Conservation (phyloP, 2,329 filamentous ascomycete genomes). For the Xylaria sp. region DNA sequence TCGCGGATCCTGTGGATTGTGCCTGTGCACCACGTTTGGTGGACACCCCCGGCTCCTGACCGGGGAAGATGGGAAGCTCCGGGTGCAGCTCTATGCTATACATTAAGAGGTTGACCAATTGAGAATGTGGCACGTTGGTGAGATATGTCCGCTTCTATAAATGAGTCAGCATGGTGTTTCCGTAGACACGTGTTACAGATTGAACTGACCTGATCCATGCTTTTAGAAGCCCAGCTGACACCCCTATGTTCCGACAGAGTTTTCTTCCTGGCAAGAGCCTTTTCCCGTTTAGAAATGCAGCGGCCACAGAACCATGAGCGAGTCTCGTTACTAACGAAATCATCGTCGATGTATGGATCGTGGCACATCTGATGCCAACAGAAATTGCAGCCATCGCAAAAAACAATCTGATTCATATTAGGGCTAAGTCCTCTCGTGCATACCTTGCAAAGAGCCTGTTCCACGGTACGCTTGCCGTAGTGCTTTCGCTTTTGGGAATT, state of each 20-base stretch:
- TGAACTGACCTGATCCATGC: constrained; percentile 53
- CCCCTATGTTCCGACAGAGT: constrained; percentile 50
- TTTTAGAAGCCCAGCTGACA: constrained; percentile 54
- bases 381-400: constrained; percentile 83
- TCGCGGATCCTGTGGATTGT: constrained; percentile 44
- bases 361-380: constrained; percentile 87
- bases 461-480: constrained; percentile 68
- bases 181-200: not conserved
- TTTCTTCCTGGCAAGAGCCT: constrained; percentile 54
- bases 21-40: constrained; percentile 44
- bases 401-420: constrained; percentile 81
- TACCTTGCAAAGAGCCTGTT: constrained; percentile 73
- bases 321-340: constrained; percentile 72
- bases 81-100: constrained; percentile 70
- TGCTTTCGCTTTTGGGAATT: constrained; percentile 52
- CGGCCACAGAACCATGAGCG: constrained; percentile 77
- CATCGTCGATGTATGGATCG: constrained; percentile 76
- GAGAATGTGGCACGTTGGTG: constrained; percentile 65
- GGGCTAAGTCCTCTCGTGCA: constrained; percentile 79
- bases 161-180: constrained; percentile 29
- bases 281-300: constrained; percentile 64
- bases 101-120: constrained; percentile 73
- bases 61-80: constrained; percentile 72
- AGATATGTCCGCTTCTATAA: constrained; percentile 71
- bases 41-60: constrained; percentile 46